A percentile compares a stretch with the other conserved stretches of the same genome.
phyloP scores from a whole-genome alignment of 2,329 filamentous ascomycete genomes.

The Keithomyces neogunnii region DNA sequence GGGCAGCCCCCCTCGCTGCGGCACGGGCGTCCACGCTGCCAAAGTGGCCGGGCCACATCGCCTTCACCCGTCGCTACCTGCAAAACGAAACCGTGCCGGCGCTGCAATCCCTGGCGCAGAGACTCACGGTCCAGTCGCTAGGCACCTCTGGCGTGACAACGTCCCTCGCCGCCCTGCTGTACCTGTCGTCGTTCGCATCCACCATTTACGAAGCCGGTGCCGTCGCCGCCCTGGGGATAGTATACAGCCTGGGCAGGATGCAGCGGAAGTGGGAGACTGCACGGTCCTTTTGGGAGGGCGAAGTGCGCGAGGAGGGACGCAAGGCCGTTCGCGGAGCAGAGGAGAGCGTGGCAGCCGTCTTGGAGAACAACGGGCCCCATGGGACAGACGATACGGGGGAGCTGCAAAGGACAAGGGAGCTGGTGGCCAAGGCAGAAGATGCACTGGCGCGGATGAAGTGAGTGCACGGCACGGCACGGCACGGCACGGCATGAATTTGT shows the following conservation, averaged over 20 bases:
- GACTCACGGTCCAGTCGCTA: slow-evolving; percentile 65
- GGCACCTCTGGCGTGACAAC: slow-evolving; percentile 59
- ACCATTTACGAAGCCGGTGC: slow-evolving; percentile 53
- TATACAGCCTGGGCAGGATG: slow-evolving; percentile 50
- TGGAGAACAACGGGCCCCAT: slow-evolving; percentile 25
- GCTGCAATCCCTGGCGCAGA: slow-evolving; percentile 64
- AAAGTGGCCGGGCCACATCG: slow-evolving; percentile 69
- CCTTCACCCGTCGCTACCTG: slow-evolving; percentile 59
- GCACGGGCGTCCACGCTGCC: slow-evolving; percentile 16
- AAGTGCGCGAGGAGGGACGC: slow-evolving; percentile 58
- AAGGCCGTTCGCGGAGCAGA: slow-evolving; percentile 52
- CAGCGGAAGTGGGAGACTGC: slow-evolving; percentile 56
- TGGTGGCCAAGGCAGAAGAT: slow-evolving; percentile 41
- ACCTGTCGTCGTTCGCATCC: slow-evolving; percentile 45
- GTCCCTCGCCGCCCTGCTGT: slow-evolving; percentile 46
- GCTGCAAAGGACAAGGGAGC: slow-evolving; percentile 30
- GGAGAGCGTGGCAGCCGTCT: slow-evolving; percentile 38
- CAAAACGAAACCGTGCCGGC: slow-evolving; percentile 59
- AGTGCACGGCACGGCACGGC: slow-evolving; percentile 7
- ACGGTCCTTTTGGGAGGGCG: slow-evolving; percentile 53
- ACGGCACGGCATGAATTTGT: neutral
- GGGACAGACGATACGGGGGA: slow-evolving; percentile 18
- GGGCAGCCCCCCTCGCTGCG: slow-evolving; percentile 16
- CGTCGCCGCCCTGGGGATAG: slow-evolving; percentile 51
- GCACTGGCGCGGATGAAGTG: slow-evolving; percentile 39